phyloP scores from a whole-genome alignment of 139 green algal genomes.

The Monoraphidium neglectum region DNA sequence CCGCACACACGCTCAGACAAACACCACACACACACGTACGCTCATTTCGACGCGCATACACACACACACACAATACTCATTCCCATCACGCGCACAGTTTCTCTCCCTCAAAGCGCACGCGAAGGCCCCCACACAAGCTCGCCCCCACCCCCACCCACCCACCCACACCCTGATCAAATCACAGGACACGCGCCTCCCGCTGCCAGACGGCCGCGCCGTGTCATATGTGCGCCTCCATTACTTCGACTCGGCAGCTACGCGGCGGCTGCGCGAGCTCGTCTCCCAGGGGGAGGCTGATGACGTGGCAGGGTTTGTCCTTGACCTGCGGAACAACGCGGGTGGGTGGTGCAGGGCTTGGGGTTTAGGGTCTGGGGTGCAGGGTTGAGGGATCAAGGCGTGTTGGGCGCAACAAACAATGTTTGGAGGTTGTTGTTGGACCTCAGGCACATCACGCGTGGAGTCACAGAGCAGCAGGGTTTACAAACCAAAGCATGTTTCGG shows the following conservation, averaged over 20 bases:
- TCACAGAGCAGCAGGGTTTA: background rate
- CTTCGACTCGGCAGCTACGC: slow-evolving; percentile 44
- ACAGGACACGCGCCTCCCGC: slow-evolving; percentile 16
- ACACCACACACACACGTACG: too few relatives aligned
- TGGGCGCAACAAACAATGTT: background rate
- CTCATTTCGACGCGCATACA: too few relatives aligned
- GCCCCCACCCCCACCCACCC: background rate
- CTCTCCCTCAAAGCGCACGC: background rate
- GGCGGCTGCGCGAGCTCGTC: slow-evolving; percentile 22
- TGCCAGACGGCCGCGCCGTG: slow-evolving; percentile 27
- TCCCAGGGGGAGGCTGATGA: slow-evolving; percentile 29
- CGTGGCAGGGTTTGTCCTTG: slow-evolving; percentile 55
- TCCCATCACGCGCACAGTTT: background rate
- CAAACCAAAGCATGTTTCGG: background rate
- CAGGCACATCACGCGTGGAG: background rate
- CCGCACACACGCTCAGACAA: too few relatives aligned
- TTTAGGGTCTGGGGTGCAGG: background rate
- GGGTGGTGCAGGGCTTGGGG: background rate
- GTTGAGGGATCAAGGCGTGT: background rate
- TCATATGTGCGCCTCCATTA: slow-evolving; percentile 63
- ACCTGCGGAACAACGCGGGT: slow-evolving; percentile 75
- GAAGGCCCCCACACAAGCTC: background rate
- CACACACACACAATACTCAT: background rate
- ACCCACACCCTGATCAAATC: background rate
- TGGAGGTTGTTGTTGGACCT: background rate